These are phyloP conservation scores for Coemansia sp. DNA, from an alignment of 192 early-diverging fungal species.

Conservation along the genomic window DNA sequence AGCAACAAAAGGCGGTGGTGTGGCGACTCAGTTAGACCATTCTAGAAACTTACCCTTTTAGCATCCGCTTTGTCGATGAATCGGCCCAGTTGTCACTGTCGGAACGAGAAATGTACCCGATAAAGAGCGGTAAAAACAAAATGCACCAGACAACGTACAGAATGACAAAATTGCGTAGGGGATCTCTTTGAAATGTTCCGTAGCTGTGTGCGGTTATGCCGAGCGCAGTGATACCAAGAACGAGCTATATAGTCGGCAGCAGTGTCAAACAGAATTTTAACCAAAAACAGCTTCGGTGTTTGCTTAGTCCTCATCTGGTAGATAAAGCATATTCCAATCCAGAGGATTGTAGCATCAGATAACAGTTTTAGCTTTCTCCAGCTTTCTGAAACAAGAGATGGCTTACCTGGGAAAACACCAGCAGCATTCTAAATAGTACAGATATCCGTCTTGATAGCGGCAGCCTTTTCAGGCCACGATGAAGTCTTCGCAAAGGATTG, in stretches of 20 bases:
- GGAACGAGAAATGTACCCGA: conserved; percentile 45
- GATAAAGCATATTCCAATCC: background rate
- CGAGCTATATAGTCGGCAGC: conserved; percentile 40
- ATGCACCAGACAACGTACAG: conserved; percentile 61
- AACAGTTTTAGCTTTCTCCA: background rate
- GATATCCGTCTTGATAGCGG: conserved; percentile 6
- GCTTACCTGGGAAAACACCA: conserved; percentile 17
- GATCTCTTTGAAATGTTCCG: conserved; percentile 49
- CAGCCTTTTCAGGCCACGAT: conserved; percentile 12
- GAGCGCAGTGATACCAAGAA: conserved; percentile 58
- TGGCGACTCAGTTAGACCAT: background rate
- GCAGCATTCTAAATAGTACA: conserved; percentile 9
- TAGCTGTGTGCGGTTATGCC: conserved; percentile 50
- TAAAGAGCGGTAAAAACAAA: conserved; percentile 63
- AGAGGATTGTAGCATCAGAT: background rate
- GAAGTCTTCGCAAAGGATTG: conserved; percentile 8
- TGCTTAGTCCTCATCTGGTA: background rate
- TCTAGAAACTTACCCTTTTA: conserved; percentile 3
- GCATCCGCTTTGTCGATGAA: conserved; percentile 10
- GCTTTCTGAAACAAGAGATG: background rate
- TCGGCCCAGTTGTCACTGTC: conserved; percentile 5
- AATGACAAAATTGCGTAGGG: conserved; percentile 62
- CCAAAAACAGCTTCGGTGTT: background rate
- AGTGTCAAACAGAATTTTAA: background rate
- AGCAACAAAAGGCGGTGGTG: background rate